phyloP scores from a whole-genome alignment of 768 basidiomycete species.

The Phanerochaete carnosa region DNA sequence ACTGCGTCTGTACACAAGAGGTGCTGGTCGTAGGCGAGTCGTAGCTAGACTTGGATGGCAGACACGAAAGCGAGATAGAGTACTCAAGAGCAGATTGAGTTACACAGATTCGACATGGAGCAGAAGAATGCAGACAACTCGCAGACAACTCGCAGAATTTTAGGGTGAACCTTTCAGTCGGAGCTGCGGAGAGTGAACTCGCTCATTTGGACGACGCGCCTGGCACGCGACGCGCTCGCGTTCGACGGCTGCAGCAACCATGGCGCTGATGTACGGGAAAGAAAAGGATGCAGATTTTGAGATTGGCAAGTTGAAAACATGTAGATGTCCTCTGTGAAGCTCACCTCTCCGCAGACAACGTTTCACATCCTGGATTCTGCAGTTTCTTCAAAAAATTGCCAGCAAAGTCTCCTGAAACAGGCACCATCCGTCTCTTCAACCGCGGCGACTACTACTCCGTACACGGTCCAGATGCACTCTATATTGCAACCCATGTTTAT shows the following conservation, averaged over 20 bases:
- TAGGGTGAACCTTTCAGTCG: background rate
- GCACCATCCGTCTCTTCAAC: constrained; percentile 86
- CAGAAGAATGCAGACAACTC: background rate
- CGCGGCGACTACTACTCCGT: constrained; percentile 84
- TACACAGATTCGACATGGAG: background rate
- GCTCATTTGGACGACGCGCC: background rate
- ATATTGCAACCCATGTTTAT: constrained; percentile 78
- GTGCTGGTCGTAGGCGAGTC: constrained; percentile 15
- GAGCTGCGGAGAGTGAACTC: constrained; percentile 5
- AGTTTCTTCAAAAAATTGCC: constrained; percentile 62
- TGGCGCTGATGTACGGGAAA: constrained; percentile 65
- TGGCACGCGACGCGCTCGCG: constrained; percentile 13
- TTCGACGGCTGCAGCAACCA: constrained; percentile 19
- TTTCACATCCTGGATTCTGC: constrained; percentile 77
- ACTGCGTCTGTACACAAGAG: constrained; percentile 36
- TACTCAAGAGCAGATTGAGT: background rate
- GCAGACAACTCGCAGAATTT: no score
- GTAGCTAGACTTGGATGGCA: no score
- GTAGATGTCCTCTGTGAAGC: background rate
- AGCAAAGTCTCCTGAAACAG: constrained; percentile 65
- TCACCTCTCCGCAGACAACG: constrained; percentile 40
- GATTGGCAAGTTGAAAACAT: constrained; percentile 18
- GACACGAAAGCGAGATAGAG: no score
- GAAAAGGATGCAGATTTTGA: constrained; percentile 49
- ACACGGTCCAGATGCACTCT: constrained; percentile 87